Percentiles rank a stretch among this genome's conserved stretches.
Evolutionary conservation across 23 red algal genomes (phyloP).

Genomic region (Gracilaria domingensis): DNA sequence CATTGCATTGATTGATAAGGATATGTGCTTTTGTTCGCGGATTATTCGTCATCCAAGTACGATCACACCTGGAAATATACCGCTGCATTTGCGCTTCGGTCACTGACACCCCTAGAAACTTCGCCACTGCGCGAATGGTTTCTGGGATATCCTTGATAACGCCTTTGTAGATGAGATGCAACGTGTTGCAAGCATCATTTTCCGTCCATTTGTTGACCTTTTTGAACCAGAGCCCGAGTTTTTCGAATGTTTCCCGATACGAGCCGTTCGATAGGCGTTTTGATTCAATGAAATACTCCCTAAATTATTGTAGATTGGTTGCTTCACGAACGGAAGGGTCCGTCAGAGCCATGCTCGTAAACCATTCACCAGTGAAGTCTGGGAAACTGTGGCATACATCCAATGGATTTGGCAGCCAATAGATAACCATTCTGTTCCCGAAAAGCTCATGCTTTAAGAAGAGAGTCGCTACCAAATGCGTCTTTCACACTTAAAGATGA

Average conservation of each 20-base stretch:
- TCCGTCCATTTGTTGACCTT: slow-evolving; percentile 11
- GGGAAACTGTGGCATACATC: slow-evolving; percentile 20
- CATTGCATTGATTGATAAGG: not conserved
- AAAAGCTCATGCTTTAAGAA: not conserved
- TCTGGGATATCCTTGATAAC: slow-evolving; percentile 32
- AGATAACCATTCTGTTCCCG: not conserved
- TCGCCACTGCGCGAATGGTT: slow-evolving; percentile 24
- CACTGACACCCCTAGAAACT: slow-evolving; percentile 23
- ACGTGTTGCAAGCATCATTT: not conserved
- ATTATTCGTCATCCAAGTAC: slow-evolving; percentile 36
- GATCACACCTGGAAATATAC: slow-evolving; percentile 39
- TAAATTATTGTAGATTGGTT: not conserved
- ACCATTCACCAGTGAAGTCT: slow-evolving; percentile 13
- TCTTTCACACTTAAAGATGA: slow-evolving; percentile 12
- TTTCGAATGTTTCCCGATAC: not conserved
- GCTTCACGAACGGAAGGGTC: slow-evolving; percentile 3
- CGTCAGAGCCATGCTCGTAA: not conserved
- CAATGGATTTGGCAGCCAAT: slow-evolving; percentile 8
- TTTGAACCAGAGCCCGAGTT: not conserved
- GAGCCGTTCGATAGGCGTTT: not conserved
- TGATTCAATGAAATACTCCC: not conserved
- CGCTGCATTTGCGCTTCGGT: not conserved
- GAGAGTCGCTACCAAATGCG: not conserved
- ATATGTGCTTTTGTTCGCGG: slow-evolving; percentile 12
- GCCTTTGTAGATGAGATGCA: slow-evolving; percentile 52